Percentiles rank a stretch among this genome's conserved stretches.
These are phyloP conservation scores for Talaromyces adpressus DNA, from an alignment of 495 filamentous ascomycete genomes.

Conservation along the genomic window DNA sequence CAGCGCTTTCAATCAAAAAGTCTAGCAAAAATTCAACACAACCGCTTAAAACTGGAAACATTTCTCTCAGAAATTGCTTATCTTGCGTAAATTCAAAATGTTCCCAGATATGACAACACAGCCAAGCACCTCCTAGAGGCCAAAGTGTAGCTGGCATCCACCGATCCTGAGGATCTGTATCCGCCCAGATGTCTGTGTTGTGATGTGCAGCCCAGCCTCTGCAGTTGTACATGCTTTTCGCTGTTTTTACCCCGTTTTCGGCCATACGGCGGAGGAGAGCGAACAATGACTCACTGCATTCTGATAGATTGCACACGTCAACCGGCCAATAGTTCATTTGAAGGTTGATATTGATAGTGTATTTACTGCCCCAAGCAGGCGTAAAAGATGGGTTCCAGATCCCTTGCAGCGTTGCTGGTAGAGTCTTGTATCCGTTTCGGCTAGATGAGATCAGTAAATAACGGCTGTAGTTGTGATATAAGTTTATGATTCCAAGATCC, in stretches of 20 bases:
- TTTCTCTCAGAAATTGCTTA: slow-evolving; percentile 21
- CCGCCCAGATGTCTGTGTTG: slow-evolving; percentile 45
- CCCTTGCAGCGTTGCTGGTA: slow-evolving; percentile 53
- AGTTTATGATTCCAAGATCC: slow-evolving; percentile 31
- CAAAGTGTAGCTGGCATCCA: slow-evolving; percentile 39
- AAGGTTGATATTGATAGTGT: slow-evolving; percentile 52
- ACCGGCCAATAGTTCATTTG: slow-evolving; percentile 58
- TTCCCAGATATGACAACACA: slow-evolving; percentile 40
- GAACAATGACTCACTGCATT: slow-evolving; percentile 32
- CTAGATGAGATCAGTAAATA: slow-evolving; percentile 42
- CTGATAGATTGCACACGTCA: slow-evolving; percentile 32
- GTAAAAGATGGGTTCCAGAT: slow-evolving; percentile 47
- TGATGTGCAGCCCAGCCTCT: slow-evolving; percentile 41
- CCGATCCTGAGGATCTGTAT: slow-evolving; percentile 37
- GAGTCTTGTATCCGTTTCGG: slow-evolving; percentile 23
- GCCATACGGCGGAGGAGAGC: slow-evolving; percentile 30
- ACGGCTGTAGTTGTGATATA: slow-evolving; percentile 42
- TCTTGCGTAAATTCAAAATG: slow-evolving; percentile 35
- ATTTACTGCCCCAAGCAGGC: slow-evolving; percentile 48
- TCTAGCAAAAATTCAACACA: slow-evolving; percentile 37
- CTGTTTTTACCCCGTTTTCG: slow-evolving; percentile 26
- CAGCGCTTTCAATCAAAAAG: slow-evolving; percentile 33
- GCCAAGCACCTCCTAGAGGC: slow-evolving; percentile 44
- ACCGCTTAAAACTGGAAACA: slow-evolving; percentile 29
- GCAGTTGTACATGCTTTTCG: slow-evolving; percentile 41